phyloP scores from a whole-genome alignment of 495 filamentous ascomycete species.

The Xylaria scruposa region DNA sequence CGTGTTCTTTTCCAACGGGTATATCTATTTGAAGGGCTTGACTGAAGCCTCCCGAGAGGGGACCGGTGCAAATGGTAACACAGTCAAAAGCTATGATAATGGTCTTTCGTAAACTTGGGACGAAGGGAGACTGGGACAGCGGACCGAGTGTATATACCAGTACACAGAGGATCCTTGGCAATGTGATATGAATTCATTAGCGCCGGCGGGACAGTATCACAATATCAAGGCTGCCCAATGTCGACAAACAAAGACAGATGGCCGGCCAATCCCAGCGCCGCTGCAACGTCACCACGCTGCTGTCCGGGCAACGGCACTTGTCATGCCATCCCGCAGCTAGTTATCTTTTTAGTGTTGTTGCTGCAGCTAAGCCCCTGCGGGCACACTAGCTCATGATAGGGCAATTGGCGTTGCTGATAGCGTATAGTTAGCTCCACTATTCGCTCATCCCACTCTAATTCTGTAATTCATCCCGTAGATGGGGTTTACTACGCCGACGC shows the following conservation, averaged over 20 bases:
- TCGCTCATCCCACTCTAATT: background rate
- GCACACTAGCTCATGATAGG: background rate
- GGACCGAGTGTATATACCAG: conserved; percentile 13
- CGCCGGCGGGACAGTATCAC: conserved; percentile 18
- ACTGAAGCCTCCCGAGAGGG: conserved; percentile 1
- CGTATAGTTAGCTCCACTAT: background rate
- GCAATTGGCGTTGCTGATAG: conserved; percentile 12
- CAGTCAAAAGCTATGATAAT: conserved; percentile 15
- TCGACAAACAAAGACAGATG: conserved; percentile 39
- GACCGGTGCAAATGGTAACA: conserved; percentile 7
- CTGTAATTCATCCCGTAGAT: background rate
- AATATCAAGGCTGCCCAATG: conserved; percentile 24
- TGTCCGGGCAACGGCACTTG: conserved; percentile 36
- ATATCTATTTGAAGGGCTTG: conserved; percentile 9
- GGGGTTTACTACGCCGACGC: no score
- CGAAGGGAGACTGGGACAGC: background rate
- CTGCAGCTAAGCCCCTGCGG: background rate
- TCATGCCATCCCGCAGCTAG: conserved; percentile 11
- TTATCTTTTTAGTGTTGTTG: background rate
- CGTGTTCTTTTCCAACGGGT: conserved; percentile 19
- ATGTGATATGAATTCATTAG: conserved; percentile 29
- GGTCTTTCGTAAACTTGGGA: conserved; percentile 16
- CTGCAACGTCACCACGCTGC: conserved; percentile 35
- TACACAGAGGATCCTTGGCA: conserved; percentile 28
- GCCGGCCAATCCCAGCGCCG: conserved; percentile 36